Percentiles rank a stretch among this genome's conserved stretches.
Conservation (phyloP, 805 yeast genomes). For the Kodamaea neixiangensis region DNA sequence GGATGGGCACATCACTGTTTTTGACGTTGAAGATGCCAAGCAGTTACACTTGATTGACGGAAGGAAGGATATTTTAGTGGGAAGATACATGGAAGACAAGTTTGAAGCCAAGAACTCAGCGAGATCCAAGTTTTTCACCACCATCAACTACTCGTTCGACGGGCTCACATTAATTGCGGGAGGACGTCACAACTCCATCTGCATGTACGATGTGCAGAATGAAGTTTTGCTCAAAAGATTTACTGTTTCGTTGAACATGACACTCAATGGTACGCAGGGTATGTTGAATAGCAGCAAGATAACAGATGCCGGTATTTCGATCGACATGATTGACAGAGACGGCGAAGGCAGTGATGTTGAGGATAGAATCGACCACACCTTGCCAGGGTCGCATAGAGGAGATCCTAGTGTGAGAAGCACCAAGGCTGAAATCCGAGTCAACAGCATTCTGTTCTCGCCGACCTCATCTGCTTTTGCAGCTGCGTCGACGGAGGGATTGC, state of each 20-base stretch:
- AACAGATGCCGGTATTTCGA: constrained; percentile 80
- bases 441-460: constrained; percentile 81
- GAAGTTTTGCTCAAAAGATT: constrained; percentile 84
- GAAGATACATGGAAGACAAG: constrained; percentile 80
- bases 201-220: constrained; percentile 86
- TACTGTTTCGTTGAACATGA: constrained; percentile 86
- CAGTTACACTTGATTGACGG: constrained; percentile 86
- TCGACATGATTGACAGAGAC: constrained; percentile 76
- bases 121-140: constrained; percentile 80
- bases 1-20: constrained; percentile 83
- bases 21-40: constrained; percentile 79
- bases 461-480: constrained; percentile 90
- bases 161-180: constrained; percentile 88
- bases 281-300: constrained; percentile 75
- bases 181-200: constrained; percentile 88
- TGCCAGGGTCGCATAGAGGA: constrained; percentile 84
- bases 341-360: constrained; percentile 88
- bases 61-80: constrained; percentile 80
- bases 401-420: constrained; percentile 75
- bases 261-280: constrained; percentile 82
- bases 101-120: constrained; percentile 79
- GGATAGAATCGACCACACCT: constrained; percentile 68
- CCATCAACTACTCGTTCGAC: constrained; percentile 84
- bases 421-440: constrained; percentile 82
- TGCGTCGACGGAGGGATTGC: constrained; percentile 91